Evolutionary conservation across 2,329 filamentous ascomycete genomes (phyloP).

Genomic region (Stagonosporopsis rhizophila): DNA sequence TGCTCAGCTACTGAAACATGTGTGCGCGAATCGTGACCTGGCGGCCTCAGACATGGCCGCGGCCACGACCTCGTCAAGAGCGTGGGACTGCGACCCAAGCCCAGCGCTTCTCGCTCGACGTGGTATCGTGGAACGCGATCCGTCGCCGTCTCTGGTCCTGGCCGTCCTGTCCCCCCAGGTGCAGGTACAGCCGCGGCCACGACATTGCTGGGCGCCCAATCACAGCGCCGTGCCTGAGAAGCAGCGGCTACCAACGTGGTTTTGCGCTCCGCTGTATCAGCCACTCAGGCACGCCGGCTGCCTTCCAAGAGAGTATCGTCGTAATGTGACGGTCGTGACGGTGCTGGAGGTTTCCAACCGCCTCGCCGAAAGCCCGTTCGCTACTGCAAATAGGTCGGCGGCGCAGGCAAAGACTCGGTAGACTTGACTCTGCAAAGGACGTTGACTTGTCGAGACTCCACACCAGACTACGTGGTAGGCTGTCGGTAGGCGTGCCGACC

Average conservation of each 20-base stretch:
- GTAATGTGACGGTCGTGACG: background rate
- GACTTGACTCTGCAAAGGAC: slow-evolving; percentile 4
- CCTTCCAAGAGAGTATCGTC: background rate
- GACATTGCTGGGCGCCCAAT: slow-evolving; percentile 6
- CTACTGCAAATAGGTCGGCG: background rate
- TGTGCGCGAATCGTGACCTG: slow-evolving; percentile 26
- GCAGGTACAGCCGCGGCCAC: slow-evolving; percentile 19
- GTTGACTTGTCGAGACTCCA: slow-evolving; percentile 11
- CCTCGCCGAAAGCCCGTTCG: background rate
- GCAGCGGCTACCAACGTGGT: slow-evolving; percentile 17
- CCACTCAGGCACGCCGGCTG: slow-evolving; percentile 11
- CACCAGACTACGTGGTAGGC: slow-evolving; percentile 10
- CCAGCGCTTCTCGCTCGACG: slow-evolving; percentile 17
- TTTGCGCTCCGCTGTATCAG: slow-evolving; percentile 13
- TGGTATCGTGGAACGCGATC: slow-evolving; percentile 19
- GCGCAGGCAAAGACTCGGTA: slow-evolving; percentile 7
- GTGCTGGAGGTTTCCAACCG: background rate
- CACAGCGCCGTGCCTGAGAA: slow-evolving; percentile 12
- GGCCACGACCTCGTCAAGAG: slow-evolving; percentile 4
- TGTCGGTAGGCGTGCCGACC: slow-evolving; percentile 9
- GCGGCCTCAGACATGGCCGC: slow-evolving; percentile 13
- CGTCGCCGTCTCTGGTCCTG: slow-evolving; percentile 12
- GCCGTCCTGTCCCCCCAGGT: background rate
- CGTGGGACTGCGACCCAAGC: slow-evolving; percentile 16
- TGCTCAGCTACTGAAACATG: slow-evolving; percentile 33